Percentiles rank a stretch among this genome's conserved stretches.
Conservation (phyloP, 345 rosid species). For the Camelina laxa region DNA sequence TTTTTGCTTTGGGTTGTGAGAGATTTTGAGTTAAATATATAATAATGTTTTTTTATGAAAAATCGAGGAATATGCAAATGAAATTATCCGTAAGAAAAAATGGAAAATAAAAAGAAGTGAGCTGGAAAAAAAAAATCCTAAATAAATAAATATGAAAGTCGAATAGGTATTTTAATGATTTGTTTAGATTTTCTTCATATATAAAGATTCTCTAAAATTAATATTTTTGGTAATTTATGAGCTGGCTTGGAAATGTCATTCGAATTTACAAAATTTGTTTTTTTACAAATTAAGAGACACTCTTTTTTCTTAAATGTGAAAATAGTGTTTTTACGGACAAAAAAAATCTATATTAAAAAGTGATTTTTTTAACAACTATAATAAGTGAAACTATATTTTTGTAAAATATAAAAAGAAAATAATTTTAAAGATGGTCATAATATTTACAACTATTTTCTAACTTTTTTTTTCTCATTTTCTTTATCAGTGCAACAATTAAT, state of each 20-base stretch:
- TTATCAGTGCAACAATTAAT: no score
- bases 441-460: no score
- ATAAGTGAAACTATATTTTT: no score
- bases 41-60: not conserved
- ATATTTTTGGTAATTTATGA: not conserved
- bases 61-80: not conserved
- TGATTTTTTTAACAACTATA: no score
- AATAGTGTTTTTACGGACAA: no score
- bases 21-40: slow-evolving; percentile 11
- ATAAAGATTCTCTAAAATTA: not conserved
- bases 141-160: not conserved
- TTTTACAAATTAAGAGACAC: no score
- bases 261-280: no score
- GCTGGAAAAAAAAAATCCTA: not conserved
- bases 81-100: not conserved
- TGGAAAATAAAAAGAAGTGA: not conserved
- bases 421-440: no score
- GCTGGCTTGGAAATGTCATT: not conserved
- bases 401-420: no score
- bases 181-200: not conserved
- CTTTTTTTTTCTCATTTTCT: no score
- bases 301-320: no score
- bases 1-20: not conserved
- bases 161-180: not conserved
- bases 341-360: no score